phyloP scores from a whole-genome alignment of 164 flowering plant species.

The Aristolochia californica region DNA sequence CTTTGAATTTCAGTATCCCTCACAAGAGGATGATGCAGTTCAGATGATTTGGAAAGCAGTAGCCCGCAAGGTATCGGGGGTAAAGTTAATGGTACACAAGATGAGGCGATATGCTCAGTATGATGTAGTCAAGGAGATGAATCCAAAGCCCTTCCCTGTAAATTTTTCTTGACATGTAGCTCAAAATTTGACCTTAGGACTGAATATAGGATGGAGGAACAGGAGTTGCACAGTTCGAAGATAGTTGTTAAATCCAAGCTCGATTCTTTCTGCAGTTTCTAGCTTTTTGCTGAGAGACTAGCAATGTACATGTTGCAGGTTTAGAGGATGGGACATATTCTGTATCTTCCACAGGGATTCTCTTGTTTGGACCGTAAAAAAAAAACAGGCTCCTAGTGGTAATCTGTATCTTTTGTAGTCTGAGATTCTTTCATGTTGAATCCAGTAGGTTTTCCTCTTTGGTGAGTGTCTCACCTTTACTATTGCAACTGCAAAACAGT shows the following conservation, averaged over 20 bases:
- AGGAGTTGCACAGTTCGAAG: neutral
- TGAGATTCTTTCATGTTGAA: too few relatives aligned
- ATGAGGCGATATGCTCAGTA: conserved; percentile 26
- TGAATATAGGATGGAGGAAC: neutral
- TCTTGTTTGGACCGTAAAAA: too few relatives aligned
- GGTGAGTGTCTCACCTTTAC: too few relatives aligned
- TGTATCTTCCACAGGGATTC: too few relatives aligned
- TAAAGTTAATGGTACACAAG: conserved; percentile 37
- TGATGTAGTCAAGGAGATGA: neutral
- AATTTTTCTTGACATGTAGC: neutral
- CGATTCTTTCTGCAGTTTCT: conserved; percentile 2
- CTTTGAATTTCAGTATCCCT: conserved; percentile 61
- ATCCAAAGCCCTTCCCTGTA: conserved; percentile 5
- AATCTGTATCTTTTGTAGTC: too few relatives aligned
- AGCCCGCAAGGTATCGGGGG: conserved; percentile 43
- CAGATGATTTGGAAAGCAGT: conserved; percentile 90
- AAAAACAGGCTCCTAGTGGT: too few relatives aligned
- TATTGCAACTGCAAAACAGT: too few relatives aligned
- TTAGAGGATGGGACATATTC: too few relatives aligned
- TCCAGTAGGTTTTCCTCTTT: too few relatives aligned
- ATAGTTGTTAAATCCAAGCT: neutral
- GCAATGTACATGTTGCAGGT: too few relatives aligned
- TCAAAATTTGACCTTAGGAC: conserved; percentile 4
- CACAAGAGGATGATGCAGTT: conserved; percentile 62
- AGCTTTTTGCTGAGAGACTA: neutral